Percentiles rank a stretch among this genome's conserved stretches.
phyloP scores from a whole-genome alignment of 495 filamentous ascomycete genomes.

The Lindgomyces ingoldianus region DNA sequence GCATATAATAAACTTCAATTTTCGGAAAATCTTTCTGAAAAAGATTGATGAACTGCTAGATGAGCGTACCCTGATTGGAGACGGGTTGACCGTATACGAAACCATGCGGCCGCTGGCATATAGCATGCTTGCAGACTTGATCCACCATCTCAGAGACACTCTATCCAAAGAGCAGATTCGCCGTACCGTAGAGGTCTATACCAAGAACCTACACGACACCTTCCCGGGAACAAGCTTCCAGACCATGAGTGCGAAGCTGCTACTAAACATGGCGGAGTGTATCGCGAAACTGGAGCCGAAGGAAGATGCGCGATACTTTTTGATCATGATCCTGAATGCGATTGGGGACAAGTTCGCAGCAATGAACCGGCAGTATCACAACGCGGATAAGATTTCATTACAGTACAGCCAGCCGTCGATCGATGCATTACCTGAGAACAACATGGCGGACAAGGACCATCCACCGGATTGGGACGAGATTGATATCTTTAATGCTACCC shows the following conservation, averaged over 20 bases:
- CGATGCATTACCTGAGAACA: conserved; percentile 73
- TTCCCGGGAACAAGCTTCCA: conserved; percentile 98
- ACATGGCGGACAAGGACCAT: conserved; percentile 75
- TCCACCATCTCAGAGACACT: conserved; percentile 91
- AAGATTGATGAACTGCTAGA: conserved; percentile 96
- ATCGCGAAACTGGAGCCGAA: conserved; percentile 91
- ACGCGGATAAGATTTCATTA: conserved; percentile 88
- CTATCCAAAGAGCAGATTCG: conserved; percentile 85
- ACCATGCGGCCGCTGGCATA: conserved; percentile 95
- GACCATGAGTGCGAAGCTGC: conserved; percentile 97
- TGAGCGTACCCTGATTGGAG: conserved; percentile 88
- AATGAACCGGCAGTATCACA: conserved; percentile 94
- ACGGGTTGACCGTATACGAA: conserved; percentile 94
- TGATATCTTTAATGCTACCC: conserved; percentile 93
- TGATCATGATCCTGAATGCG: conserved; percentile 96
- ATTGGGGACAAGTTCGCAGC: conserved; percentile 97
- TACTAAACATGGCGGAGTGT: conserved; percentile 96
- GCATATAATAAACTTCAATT: conserved; percentile 99
- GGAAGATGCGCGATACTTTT: conserved; percentile 86
- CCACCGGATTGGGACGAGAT: conserved; percentile 95
- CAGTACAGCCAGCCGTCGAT: conserved; percentile 63
- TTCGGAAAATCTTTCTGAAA: conserved; percentile 87
- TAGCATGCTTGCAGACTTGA: conserved; percentile 96
- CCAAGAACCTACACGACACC: conserved; percentile 90
- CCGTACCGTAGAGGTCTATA: conserved; percentile 94